phyloP scores from a whole-genome alignment of 2,329 filamentous ascomycete species.

The Sporothrix mexicana region DNA sequence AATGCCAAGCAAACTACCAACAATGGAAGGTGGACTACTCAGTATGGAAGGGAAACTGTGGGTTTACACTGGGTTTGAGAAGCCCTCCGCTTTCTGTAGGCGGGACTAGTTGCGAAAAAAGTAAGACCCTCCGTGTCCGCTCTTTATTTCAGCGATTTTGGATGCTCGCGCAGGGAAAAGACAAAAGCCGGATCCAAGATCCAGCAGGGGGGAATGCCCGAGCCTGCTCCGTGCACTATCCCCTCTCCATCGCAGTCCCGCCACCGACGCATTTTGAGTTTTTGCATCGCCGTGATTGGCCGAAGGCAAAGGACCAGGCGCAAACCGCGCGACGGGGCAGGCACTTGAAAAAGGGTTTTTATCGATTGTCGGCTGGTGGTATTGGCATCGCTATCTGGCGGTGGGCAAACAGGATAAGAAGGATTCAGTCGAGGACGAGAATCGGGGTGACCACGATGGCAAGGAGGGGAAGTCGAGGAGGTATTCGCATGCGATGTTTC shows the following conservation, averaged over 20 bases:
- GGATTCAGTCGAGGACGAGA: no score
- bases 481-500: not conserved
- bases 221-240: not conserved
- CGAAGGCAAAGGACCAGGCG: not conserved
- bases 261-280: not conserved
- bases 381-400: not conserved
- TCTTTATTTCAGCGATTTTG: not conserved
- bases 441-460: not conserved
- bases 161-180: not conserved
- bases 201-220: slow-evolving; percentile 12
- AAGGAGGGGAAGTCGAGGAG: not conserved
- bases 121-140: not conserved
- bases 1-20: not conserved
- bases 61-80: no score
- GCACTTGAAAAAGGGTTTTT: not conserved
- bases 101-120: not conserved
- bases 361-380: no score
- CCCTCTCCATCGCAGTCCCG: not conserved
- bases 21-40: no score
- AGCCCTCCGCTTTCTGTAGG: no score
- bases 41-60: no score
- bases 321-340: slow-evolving; percentile 8
- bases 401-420: not conserved
- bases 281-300: slow-evolving; percentile 16
- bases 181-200: slow-evolving; percentile 15